These are phyloP conservation scores for Penicillium hesseltinei DNA, from an alignment of 2,329 filamentous ascomycete species.

Conservation along the genomic window DNA sequence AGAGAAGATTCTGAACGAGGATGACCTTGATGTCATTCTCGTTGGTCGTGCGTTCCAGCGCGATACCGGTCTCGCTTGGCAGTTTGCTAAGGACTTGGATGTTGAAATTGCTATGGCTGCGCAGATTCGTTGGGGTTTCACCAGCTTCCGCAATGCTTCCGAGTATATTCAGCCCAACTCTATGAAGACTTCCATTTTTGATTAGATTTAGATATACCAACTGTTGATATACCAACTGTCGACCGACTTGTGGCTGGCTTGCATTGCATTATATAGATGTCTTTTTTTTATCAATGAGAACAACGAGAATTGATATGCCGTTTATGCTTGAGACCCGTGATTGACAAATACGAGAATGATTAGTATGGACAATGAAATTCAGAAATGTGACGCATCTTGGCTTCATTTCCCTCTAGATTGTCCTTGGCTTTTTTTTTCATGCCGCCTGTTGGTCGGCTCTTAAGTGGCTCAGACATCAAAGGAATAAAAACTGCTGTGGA, in stretches of 20 bases:
- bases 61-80: conserved; percentile 26
- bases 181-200: conserved; percentile 28
- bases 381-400: neutral
- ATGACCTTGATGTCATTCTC: conserved; percentile 65
- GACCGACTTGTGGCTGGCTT: neutral
- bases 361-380: neutral
- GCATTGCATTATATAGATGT: conserved; percentile 4
- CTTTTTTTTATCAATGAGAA: neutral
- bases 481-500: neutral
- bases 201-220: conserved; percentile 17
- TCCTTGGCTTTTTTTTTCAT: too few relatives aligned
- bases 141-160: conserved; percentile 28
- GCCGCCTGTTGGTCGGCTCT: neutral
- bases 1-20: conserved; percentile 56
- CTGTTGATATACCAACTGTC: conserved; percentile 12
- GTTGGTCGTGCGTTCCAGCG: conserved; percentile 33
- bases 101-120: conserved; percentile 31
- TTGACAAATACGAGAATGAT: neutral
- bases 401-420: neutral
- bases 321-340: neutral
- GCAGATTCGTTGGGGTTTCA: conserved; percentile 36
- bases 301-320: neutral
- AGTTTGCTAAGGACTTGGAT: conserved; percentile 31
- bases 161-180: conserved; percentile 28
- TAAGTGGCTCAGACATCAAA: neutral